Conservation (phyloP, 2,329 filamentous ascomycete genomes). For the Fulvia fulva region DNA sequence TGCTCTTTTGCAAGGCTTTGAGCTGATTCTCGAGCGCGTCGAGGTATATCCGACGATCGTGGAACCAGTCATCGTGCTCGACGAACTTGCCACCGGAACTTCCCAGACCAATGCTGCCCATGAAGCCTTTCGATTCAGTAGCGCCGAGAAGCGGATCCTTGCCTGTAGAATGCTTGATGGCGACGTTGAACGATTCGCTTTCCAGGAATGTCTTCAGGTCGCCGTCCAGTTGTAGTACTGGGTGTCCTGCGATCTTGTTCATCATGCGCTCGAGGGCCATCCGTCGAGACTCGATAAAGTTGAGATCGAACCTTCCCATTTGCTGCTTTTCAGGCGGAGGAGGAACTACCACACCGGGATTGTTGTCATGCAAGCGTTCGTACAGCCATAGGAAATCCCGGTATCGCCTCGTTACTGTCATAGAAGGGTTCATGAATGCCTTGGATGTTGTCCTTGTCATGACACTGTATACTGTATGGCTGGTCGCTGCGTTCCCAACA, state of each 20-base stretch:
- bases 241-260: conserved; percentile 88
- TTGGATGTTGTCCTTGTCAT: conserved; percentile 95
- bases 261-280: conserved; percentile 95
- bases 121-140: conserved; percentile 85
- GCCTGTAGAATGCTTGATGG: conserved; percentile 90
- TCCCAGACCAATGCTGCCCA: conserved; percentile 68
- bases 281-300: conserved; percentile 90
- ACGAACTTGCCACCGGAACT: conserved; percentile 80
- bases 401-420: conserved; percentile 89
- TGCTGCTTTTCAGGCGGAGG: conserved; percentile 97
- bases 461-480: conserved; percentile 96
- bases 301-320: conserved; percentile 89
- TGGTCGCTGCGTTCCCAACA: conserved; percentile 92
- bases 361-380: conserved; percentile 88
- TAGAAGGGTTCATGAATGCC: conserved; percentile 87
- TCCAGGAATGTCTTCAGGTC: conserved; percentile 96
- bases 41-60: conserved; percentile 90
- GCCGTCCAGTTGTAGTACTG: conserved; percentile 84
- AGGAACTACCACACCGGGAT: conserved; percentile 89
- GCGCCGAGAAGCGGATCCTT: conserved; percentile 72
- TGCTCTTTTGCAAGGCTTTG: conserved; percentile 84
- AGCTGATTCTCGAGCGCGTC: conserved; percentile 86
- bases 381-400: conserved; percentile 98
- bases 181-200: conserved; percentile 91
- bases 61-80: conserved; percentile 99